Conservation (phyloP, 768 basidiomycete genomes). For the Cystofilobasidium macerans region DNA sequence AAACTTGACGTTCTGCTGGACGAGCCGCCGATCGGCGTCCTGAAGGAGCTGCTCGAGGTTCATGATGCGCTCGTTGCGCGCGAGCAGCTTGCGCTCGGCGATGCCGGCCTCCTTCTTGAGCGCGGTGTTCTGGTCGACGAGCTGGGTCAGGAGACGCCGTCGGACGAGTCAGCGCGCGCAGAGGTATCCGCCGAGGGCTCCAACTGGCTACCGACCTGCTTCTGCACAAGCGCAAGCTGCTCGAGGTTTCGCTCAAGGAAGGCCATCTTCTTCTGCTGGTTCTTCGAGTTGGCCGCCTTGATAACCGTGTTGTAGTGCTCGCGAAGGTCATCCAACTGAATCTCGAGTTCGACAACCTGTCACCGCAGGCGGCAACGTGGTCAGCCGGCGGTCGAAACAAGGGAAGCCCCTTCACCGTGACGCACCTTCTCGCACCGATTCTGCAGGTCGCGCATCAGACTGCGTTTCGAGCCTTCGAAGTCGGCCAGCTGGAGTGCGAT, state of each 20-base stretch:
- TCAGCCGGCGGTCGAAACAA: too few species aligned
- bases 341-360: slow-evolving; percentile 96
- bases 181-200: not conserved
- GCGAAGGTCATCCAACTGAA: slow-evolving; percentile 94
- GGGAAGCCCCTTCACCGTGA: not conserved
- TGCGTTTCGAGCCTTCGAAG: slow-evolving; percentile 97
- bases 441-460: slow-evolving; percentile 94
- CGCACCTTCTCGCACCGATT: slow-evolving; percentile 97
- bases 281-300: slow-evolving; percentile 93
- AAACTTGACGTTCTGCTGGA: slow-evolving; percentile 90
- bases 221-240: slow-evolving; percentile 88
- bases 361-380: not conserved
- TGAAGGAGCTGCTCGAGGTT: slow-evolving; percentile 86
- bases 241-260: slow-evolving; percentile 95
- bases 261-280: slow-evolving; percentile 98
- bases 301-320: slow-evolving; percentile 99
- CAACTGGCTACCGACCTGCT: too few species aligned
- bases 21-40: slow-evolving; percentile 82
- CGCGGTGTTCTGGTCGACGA: slow-evolving; percentile 94
- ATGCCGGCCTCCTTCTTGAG: slow-evolving; percentile 96
- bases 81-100: slow-evolving; percentile 88
- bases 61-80: slow-evolving; percentile 94
- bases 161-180: not conserved
- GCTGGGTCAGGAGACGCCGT: too few species aligned
- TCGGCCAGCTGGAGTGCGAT: slow-evolving; percentile 97